Evolutionary conservation across 495 filamentous ascomycete species (phyloP), one percentile per base, ranked within the genome.

Genomic region (Hypomontagnella submonticulosa): DNA sequence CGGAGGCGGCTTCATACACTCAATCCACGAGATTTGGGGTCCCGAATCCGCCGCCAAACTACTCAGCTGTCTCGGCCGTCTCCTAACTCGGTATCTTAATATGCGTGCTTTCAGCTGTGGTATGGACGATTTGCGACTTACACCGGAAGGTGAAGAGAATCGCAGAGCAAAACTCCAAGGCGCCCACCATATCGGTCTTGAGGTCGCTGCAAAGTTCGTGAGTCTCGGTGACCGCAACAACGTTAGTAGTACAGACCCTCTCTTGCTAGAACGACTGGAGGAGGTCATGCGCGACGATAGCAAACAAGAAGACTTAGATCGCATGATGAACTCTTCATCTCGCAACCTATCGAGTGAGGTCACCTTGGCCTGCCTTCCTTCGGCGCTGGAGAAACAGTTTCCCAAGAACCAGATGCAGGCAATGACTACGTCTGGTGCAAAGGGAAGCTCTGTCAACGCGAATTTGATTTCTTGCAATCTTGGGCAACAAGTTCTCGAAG

Each of bases 351-450:
- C 95, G 3, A 89, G 89, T 0, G 86, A 87, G 1, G 87, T 98
- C 49, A 97, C 92, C 4, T 80, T 78, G 27, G 81, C 83, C 10
- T 97, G 92, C 78, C 82, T 98, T 38, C 96, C 95, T 1, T 70
- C 71, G 7, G 93, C 92, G 33, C 85, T 99, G 34, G 87, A 88
- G 57, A 99, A 99, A 77, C 87, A 87, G 16, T 98, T 98, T 78
- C 96, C 96, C 0, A 89, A 88, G 71, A 99, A 99, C 66, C 96
- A 98, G 75, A 98, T 99, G 92, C 96, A 98, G 82, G 86, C 89
- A 61, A 99, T 99, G 96, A 99, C 96, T 8, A 88, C 89, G 2
- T 96, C 96, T 20, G 96, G 96, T 70, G 96, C 96, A 47, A 99
- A 99, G 83, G 95, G 96, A 71, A 89, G 84, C 34, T 76, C 83